These are phyloP conservation scores for Colletotrichum acutatum DNA, from an alignment of 2,329 filamentous ascomycete genomes.

Conservation along the genomic window DNA sequence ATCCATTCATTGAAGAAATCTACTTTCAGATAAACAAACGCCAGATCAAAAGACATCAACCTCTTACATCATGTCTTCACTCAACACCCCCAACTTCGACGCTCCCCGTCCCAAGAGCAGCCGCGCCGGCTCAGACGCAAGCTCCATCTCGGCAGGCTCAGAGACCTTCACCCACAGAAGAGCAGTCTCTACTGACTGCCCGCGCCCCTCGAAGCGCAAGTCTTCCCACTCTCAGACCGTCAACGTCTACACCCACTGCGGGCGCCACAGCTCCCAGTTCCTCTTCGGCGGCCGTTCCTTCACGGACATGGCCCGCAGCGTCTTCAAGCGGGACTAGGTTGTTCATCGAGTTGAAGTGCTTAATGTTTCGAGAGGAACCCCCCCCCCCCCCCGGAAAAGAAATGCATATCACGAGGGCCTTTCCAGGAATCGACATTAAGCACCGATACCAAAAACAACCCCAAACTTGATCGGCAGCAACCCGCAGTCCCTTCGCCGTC, in stretches of 20 bases:
- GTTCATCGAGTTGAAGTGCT: not conserved
- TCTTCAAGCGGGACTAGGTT: slow-evolving; percentile 45
- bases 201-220: slow-evolving; percentile 42
- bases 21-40: not conserved
- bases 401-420: not conserved
- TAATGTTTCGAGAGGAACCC: not conserved
- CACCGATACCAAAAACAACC: not conserved
- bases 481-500: slow-evolving; percentile 11
- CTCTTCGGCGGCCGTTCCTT: slow-evolving; percentile 62
- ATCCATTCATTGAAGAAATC: not conserved
- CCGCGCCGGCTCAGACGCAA: slow-evolving; percentile 30
- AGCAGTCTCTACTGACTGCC: slow-evolving; percentile 29
- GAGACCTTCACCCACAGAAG: slow-evolving; percentile 37
- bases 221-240: slow-evolving; percentile 50
- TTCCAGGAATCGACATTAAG: not conserved
- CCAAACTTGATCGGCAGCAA: not conserved
- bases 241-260: slow-evolving; percentile 66
- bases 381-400: too few species aligned
- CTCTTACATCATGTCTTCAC: slow-evolving; percentile 10
- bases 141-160: slow-evolving; percentile 16
- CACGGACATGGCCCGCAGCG: slow-evolving; percentile 53
- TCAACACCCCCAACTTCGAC: slow-evolving; percentile 19
- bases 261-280: slow-evolving; percentile 64
- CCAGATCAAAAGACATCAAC: not conserved
- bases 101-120: slow-evolving; percentile 29